Conservation (phyloP, 1,139 yeast species). For the Scheffersomyces insectosa region DNA sequence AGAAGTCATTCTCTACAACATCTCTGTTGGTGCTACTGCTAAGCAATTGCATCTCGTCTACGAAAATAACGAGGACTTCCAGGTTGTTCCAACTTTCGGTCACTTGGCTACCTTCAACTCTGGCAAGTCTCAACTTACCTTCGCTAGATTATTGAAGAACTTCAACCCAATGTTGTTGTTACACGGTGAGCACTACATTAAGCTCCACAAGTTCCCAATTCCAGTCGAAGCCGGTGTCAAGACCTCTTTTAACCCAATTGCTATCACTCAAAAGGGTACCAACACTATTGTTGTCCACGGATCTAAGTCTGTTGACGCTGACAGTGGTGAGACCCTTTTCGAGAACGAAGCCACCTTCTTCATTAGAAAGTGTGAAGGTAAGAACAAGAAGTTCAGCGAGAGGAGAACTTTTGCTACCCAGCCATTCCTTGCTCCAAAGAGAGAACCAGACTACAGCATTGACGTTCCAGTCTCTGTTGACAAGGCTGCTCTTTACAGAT, state of each 20-base stretch:
- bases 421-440: constrained; percentile 65
- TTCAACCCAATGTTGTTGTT: constrained; percentile 87
- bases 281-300: constrained; percentile 84
- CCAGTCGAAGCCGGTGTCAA: constrained; percentile 68
- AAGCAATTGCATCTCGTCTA: constrained; percentile 77
- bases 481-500: constrained; percentile 87
- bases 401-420: constrained; percentile 62
- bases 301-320: constrained; percentile 65
- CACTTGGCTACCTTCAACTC: constrained; percentile 72
- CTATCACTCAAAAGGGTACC: constrained; percentile 82
- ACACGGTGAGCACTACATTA: constrained; percentile 95
- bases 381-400: constrained; percentile 49
- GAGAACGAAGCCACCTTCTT: constrained; percentile 86
- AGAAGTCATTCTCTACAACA: constrained; percentile 81
- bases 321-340: constrained; percentile 70
- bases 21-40: constrained; percentile 85
- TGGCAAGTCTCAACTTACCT: constrained; percentile 51
- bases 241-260: constrained; percentile 68
- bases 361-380: constrained; percentile 79
- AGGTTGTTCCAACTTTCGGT: constrained; percentile 90
- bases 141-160: constrained; percentile 64
- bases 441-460: constrained; percentile 65
- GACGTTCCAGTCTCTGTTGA: constrained; percentile 65
- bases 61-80: constrained; percentile 77
- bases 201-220: constrained; percentile 74